Percentiles rank a stretch among this genome's conserved stretches.
Conservation (phyloP, 2,329 filamentous ascomycete species). For the Cladophialophora psammophila region DNA sequence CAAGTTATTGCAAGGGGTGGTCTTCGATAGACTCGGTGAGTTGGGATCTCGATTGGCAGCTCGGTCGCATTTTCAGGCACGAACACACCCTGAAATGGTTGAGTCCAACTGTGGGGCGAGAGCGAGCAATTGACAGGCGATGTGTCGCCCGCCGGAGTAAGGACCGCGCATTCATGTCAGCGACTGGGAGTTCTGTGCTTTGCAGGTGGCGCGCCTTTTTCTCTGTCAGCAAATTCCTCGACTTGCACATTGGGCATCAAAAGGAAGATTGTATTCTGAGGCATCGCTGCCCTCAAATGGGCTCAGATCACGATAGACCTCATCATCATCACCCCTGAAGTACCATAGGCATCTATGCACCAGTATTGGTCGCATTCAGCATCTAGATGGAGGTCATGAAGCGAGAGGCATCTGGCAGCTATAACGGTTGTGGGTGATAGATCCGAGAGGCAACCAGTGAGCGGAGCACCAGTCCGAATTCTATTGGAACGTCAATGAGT, state of each 20-base stretch:
- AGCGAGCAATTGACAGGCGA: too few relatives aligned
- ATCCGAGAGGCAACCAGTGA: background rate
- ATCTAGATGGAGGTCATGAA: slow-evolving; percentile 5
- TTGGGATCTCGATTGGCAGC: background rate
- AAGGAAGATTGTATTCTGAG: background rate
- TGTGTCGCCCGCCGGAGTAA: background rate
- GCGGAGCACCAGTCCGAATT: background rate
- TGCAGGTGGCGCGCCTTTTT: background rate
- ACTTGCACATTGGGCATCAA: background rate
- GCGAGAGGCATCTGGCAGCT: background rate
- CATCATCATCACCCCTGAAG: background rate
- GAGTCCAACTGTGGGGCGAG: too few relatives aligned
- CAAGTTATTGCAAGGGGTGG: background rate
- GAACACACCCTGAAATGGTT: background rate
- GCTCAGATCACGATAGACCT: background rate
- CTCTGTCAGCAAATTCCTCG: background rate
- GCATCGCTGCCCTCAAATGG: background rate
- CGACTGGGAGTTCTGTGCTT: background rate
- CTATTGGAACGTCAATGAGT: background rate
- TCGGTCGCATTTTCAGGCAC: background rate
- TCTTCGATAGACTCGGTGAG: background rate
- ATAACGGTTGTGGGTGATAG: background rate
- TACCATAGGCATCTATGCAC: background rate
- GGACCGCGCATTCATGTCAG: background rate
- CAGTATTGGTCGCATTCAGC: slow-evolving; percentile 5